Evolutionary conservation across 805 yeast species (phyloP), one percentile per base, ranked within the genome.

Genomic region (Ogataea haglerorum): DNA sequence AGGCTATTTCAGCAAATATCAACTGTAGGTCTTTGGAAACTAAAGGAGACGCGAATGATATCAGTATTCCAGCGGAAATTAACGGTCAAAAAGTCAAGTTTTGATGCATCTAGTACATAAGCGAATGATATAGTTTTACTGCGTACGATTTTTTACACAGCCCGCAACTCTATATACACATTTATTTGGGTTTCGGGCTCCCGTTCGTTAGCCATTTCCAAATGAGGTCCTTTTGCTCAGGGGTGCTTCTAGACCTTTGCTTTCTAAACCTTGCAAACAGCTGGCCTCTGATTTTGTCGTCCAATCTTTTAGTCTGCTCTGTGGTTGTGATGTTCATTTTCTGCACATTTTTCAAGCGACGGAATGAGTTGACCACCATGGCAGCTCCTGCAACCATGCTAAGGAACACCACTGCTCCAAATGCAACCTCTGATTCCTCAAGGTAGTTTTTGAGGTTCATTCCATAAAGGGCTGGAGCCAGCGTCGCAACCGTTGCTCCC

Each of bases 401-500:
- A 4, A 76, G 40, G 0, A 60, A 57, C 2, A 82, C 69, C 5
- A 84, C 81, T 2, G 70, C 65, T 0, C 73, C 78, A 60, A 85
- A 85, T 0, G 93, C 93, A 29, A 63, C 55, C 25, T 66, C 54
- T 1, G 85, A 76, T 4, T 82, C 86, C 58, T 85, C 95, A 5
- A 85, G 77, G 54, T 80, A 85, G 53, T 85, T 85, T 47, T 82
- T 82, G 53, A 85, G 65, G 55, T 85, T 85, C 95, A 85, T 85
- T 24, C 95, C 96, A 55, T 86, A 90, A 52, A 89, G 81, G 6
- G 95, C 95, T 2, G 96, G 95, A 1, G 87, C 53, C 15, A 86
- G 65, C 1, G 95, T 83, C 1, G 95, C 95, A 16, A 86, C 83
- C 0, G 95, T 85, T 55, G 86, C 76, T 0, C 95, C 95, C 25